Percentiles rank a stretch among this genome's conserved stretches.
Conservation (phyloP, 257 asterid species). For the Salvia miltiorrhiza region DNA sequence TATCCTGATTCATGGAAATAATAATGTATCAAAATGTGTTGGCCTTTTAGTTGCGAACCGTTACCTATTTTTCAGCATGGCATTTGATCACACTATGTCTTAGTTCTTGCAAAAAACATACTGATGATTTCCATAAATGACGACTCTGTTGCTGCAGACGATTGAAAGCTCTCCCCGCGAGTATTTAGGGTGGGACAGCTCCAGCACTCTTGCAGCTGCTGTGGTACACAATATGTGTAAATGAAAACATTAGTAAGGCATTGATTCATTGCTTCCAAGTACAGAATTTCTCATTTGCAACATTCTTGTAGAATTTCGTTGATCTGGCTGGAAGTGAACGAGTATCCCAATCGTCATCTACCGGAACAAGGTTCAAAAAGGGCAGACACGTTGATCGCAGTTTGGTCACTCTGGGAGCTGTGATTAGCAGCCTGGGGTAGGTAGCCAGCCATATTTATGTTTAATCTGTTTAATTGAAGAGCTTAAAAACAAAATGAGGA, state of each 20-base stretch:
- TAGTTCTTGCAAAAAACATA: not conserved
- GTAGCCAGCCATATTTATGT: not conserved
- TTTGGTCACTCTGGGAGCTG: conserved; percentile 69
- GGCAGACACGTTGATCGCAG: conserved; percentile 74
- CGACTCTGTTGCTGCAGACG: conserved; percentile 47
- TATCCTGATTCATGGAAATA: too few relatives aligned
- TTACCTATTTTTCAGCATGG: too few relatives aligned
- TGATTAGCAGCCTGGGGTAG: conserved; percentile 82
- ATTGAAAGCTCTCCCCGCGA: conserved; percentile 75
- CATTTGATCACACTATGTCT: not conserved
- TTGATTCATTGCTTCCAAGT: conserved; percentile 1
- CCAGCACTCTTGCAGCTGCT: conserved; percentile 59
- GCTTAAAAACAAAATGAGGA: not conserved
- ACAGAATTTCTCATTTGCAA: conserved; percentile 11
- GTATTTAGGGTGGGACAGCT: conserved; percentile 53
- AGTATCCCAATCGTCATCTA: conserved; percentile 67
- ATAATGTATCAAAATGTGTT: too few relatives aligned
- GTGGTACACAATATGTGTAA: conserved; percentile 50
- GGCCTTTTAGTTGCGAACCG: too few relatives aligned
- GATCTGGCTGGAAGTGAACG: conserved; percentile 94
- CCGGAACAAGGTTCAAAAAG: conserved; percentile 64
- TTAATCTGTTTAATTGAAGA: not conserved
- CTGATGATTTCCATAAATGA: conserved; percentile 12
- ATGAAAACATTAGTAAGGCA: not conserved
- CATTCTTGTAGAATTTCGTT: conserved; percentile 82